Evolutionary conservation across 2,329 filamentous ascomycete genomes (phyloP), one percentile per base, ranked within the genome.

Genomic region (Colletotrichum aenigma): DNA sequence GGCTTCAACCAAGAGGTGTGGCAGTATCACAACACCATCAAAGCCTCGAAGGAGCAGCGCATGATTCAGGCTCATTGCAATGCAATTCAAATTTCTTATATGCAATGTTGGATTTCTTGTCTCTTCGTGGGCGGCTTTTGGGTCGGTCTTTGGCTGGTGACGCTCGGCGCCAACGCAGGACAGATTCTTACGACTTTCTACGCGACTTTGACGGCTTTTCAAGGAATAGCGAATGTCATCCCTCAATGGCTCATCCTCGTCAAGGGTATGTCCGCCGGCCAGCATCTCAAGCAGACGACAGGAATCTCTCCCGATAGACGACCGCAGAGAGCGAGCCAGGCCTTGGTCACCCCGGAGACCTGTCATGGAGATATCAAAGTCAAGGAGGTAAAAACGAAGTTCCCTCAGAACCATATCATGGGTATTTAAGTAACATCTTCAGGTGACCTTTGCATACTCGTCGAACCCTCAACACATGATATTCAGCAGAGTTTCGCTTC

Each of bases 81-180:
- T 78, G 92, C 94, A 1, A 82, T 92, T 4, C 96, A 98, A 80
- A 92, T 94, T 80, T 93, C 93, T 0, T 90, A 94, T 64, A 89
- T 95, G 67, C 93, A 93, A 62, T 91, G 97, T 78, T 92, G 96
- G 86, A 92, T 94, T 34, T 90, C 95, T 5, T 89, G 88, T 3
- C 92, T 98, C 82, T 98, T 98, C 78, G 93, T 97, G 0, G 90
- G 96, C 73, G 96, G 96, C 0, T 98, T 98, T 81, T 98, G 95
- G 91, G 98, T 96, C 79, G 96, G 96, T 0, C 90, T 93, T 32
- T 86, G 91, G 2, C 88, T 98, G 3, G 92, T 97, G 12, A 87
- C 88, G 12, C 84, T 89, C 2, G 92, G 91, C 1, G 85, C 91
- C 15, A 88, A 87, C 13, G 86, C 95, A 0, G 94, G 93, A 1